Evolutionary conservation across 2,329 filamentous ascomycete genomes (phyloP), one percentile per base, ranked within the genome.

Genomic region (Verruconis gallopava): DNA sequence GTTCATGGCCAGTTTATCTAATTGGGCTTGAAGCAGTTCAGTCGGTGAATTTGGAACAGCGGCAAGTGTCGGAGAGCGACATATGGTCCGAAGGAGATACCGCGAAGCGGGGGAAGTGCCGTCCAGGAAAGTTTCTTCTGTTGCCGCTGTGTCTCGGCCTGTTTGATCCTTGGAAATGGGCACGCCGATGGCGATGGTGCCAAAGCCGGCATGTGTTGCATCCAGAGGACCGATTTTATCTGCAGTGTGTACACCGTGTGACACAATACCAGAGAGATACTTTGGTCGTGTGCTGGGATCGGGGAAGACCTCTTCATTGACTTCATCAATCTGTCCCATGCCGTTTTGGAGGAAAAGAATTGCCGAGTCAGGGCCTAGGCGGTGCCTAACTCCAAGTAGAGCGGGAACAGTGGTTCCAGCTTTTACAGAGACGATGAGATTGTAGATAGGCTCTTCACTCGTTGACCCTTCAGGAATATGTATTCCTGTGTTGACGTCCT

Each of bases 341-440:
- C 88, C 85, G 47, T 89, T 83, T 44, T 85, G 81, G 43, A 93
- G 59, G 43, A 93, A 72, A 45, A 82, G 76, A 5, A 94, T 71
- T 0, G 84, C 82, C 1, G 81, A 85, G 20, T 75, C 64, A 2
- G 71, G 65, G 34, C 73, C 69, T n/a, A 93, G 62, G 6, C 84
- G 73, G 47, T 76, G 70, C 2, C 78, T 69, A 40, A 93, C 73
- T 1, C 72, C 61, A 4, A 72, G 65, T 12, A 94, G 60, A 32
- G 82, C 79, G 1, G 70, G 63, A n/a, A 83, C 58, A 0, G 83
- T 82, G 28, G 73, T 63, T 2, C 73, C 64, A 0, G 85, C 75
- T 60, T 94, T 95, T 21, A 80, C 83, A 2, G 82, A 72, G 18
- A 95, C 64, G 48, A 96, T 76, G 33, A 95, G 70, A 53, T 85